Conservation (phyloP, 2,329 filamentous ascomycete genomes). For the Xylaria sp. region DNA sequence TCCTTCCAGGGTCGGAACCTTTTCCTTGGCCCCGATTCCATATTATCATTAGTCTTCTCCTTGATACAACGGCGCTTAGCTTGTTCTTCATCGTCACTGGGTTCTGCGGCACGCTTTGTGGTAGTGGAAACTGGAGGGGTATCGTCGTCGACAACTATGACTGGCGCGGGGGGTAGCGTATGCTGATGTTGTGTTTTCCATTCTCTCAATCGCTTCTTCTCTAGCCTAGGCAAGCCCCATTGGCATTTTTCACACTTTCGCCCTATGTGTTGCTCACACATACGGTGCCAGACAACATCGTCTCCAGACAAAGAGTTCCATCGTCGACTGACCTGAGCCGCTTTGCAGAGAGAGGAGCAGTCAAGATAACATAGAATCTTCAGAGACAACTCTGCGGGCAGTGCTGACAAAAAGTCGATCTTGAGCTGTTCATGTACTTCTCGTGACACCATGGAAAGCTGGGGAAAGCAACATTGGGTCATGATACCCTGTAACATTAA, state of each 20-base stretch:
- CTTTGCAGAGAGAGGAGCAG: conserved; percentile 93
- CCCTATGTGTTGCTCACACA: conserved; percentile 93
- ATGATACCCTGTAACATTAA: conserved; percentile 97
- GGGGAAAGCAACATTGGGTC: conserved; percentile 96
- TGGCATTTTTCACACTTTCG: conserved; percentile 90
- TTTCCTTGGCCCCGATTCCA: conserved; percentile 53
- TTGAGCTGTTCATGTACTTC: conserved; percentile 94
- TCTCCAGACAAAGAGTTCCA: conserved; percentile 95
- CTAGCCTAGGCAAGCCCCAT: conserved; percentile 90
- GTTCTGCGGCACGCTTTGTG: conserved; percentile 51
- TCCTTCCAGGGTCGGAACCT: conserved; percentile 88
- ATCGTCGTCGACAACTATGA: conserved; percentile 21
- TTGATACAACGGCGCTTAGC: conserved; percentile 52
- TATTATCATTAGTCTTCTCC: conserved; percentile 36
- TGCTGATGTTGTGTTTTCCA: conserved; percentile 82
- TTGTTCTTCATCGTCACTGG: conserved; percentile 40
- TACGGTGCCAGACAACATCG: conserved; percentile 96
- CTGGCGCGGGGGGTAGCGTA: conserved; percentile 50
- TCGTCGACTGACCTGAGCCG: conserved; percentile 88
- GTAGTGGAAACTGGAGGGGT: conserved; percentile 33
- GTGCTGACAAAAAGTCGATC: conserved; percentile 92
- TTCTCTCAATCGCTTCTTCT: conserved; percentile 85
- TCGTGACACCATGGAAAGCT: conserved; percentile 90
- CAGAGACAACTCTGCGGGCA: conserved; percentile 90
- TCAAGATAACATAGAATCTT: conserved; percentile 94